Evolutionary conservation across 805 yeast genomes (phyloP), one percentile per base, ranked within the genome.

Genomic region (Candida alai): DNA sequence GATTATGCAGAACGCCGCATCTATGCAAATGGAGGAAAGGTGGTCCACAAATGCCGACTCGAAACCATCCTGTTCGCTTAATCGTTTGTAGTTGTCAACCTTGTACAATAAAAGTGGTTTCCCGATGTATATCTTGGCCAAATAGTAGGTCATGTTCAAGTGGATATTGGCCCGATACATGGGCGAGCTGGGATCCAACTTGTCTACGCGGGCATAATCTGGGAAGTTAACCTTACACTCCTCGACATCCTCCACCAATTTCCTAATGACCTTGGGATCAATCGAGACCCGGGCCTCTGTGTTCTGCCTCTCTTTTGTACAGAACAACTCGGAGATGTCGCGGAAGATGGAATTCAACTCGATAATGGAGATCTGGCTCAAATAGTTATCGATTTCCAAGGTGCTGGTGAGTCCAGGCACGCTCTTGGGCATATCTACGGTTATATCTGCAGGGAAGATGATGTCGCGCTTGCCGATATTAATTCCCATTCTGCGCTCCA

Each of bases 101-200:
- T 44, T 37, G 26, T 40, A 44, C 15, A 42, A 27, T 12, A 44
- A 33, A 30, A 44, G 42, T 12, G 48, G 48, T 18, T 44, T 44
- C 6, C 48, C 48, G 25, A 44, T 35, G 29, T 44, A 44, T 8
- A 44, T 44, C 22, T 42, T 44, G 11, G 42, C 48, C 19, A 44
- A 22, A 28, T 38, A 42, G 28, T 39, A 44, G 14, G 34, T 31
- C n/a, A 44, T 29, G 13, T 36, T 40, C 18, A 44, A 35, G 36
- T 44, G 48, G 11, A 32, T 35, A 23, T 37, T 34, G n/a, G 33
- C 46, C 17, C 48, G 21, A 16, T 30, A 44, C 9, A 28, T 9
- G 14, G n/a, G 18, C 6, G 41, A 37, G 5, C 10, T 24, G 4
- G 37, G 41, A 23, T 37, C 35, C 19, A 34, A 21, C 4, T 31